Base-by-base conservation (phyloP, 2,329 filamentous ascomycete genomes). In the Macrophomina tecta region DNA sequence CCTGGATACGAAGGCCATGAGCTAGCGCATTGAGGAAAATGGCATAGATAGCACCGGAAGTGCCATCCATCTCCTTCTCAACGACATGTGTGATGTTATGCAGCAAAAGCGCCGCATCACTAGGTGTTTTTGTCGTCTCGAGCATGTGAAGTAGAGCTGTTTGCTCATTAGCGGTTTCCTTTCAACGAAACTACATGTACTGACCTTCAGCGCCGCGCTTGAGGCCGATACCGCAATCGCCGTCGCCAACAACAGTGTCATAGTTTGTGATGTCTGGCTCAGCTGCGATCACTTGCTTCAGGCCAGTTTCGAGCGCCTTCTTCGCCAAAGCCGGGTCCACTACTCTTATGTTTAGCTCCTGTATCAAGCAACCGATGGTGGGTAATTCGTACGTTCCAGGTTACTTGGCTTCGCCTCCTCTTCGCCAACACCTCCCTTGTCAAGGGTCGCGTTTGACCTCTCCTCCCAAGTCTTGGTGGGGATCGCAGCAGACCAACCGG, bases 1-100 rank as follows among this genome's bases (percentile, higher is more conserved):
- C 82, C 71, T 88, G 85, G n/a, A 82, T 79, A 58, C 85, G 82
- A 18, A 90, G 77, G n/a, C 86, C 89, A 69, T 90, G 87, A 28
- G 92, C 88, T 5, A 97, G 88, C 0, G 93, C 89, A 76, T 97
- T 97, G 68, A 97, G 84, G 84, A 97, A 97, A 77, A 97, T 97
- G 74, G 92, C 91, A 76, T 91, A 92, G 65, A 92, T 85, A 30
- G 90, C 90, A n/a, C 90, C 90, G 0, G 88, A 90, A 2, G 90
- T 92, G 60, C 90, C 90, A 74, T 91, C 90, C 90, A 92, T 92
- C 67, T 82, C 86, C 48, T 84, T 85, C 75, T 92, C 90, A 16
- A 92, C 87, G 1, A 89, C 83, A 36, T 83, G 83, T 66, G 87
- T 87, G 70, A 91, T 87, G 67, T 82, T 82, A 72, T 86, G 83